A percentile compares a stretch with the other conserved stretches of the same genome.
phyloP scores from a whole-genome alignment of 352 stramenopile genomes.

The Poterioochromonas sp. region DNA sequence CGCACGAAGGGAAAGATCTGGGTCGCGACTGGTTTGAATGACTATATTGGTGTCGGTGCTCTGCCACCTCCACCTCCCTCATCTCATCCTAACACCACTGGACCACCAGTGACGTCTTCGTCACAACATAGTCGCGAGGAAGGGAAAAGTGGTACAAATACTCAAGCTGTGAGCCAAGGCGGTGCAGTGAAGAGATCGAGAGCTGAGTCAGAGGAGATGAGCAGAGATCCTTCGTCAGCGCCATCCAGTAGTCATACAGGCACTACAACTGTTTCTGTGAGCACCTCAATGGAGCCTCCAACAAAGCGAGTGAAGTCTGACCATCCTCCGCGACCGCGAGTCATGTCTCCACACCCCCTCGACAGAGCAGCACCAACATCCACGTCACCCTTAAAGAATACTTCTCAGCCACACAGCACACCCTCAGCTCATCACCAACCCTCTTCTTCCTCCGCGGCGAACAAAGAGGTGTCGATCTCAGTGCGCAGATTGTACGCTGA shows the following conservation, averaged over 20 bases:
- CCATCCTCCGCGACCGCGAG: background rate
- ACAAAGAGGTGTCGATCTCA: background rate
- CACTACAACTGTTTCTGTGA: background rate
- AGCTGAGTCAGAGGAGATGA: background rate
- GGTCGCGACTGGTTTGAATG: conserved; percentile 1
- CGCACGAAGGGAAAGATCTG: background rate
- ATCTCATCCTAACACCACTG: too few relatives aligned
- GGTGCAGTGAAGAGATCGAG: too few relatives aligned
- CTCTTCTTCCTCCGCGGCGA: too few relatives aligned
- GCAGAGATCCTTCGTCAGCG: background rate
- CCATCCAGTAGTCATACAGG: background rate
- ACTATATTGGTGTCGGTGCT: background rate
- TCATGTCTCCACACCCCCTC: too few relatives aligned
- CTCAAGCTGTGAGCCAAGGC: too few relatives aligned
- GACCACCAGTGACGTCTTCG: too few relatives aligned
- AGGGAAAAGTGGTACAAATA: too few relatives aligned
- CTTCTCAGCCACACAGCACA: too few relatives aligned
- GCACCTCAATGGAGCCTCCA: background rate
- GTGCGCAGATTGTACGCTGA: background rate
- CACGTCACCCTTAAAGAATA: too few relatives aligned
- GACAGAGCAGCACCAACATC: too few relatives aligned
- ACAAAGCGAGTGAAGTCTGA: background rate
- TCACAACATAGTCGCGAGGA: background rate
- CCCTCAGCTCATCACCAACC: too few relatives aligned
- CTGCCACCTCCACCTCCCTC: too few relatives aligned